Percentiles rank a stretch among this genome's conserved stretches.
Evolutionary conservation across 2,329 filamentous ascomycete genomes (phyloP).

Genomic region (Botryotinia globosa): DNA sequence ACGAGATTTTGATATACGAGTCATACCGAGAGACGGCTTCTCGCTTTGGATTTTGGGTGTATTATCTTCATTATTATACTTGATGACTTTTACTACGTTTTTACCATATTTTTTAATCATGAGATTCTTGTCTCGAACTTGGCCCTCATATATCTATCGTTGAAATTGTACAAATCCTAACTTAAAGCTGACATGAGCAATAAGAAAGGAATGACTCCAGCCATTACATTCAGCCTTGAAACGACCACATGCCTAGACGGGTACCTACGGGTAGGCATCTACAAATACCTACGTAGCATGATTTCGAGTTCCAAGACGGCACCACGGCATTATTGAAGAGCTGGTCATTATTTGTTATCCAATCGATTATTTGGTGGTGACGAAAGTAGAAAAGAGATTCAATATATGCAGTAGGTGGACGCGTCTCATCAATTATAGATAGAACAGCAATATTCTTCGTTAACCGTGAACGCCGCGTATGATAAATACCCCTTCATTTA

Average conservation of each 20-base stretch:
- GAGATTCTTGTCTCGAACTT: background rate
- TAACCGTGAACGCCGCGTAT: background rate
- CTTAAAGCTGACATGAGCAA: background rate
- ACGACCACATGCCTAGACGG: background rate
- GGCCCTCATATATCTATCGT: background rate
- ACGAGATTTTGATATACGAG: background rate
- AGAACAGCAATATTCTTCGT: background rate
- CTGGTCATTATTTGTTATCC: background rate
- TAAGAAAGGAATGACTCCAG: background rate
- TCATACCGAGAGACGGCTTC: background rate
- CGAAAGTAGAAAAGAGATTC: background rate
- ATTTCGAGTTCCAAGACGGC: background rate
- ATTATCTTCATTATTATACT: background rate
- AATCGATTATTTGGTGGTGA: background rate
- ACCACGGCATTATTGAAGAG: background rate
- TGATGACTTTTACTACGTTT: background rate
- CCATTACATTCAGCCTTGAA: background rate
- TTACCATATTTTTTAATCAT: background rate
- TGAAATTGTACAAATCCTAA: background rate
- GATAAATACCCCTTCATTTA: background rate
- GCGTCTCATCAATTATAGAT: background rate
- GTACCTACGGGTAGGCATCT: slow-evolving; percentile 1
- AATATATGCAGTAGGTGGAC: background rate
- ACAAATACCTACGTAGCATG: background rate
- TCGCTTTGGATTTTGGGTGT: background rate